phyloP scores from a whole-genome alignment of 305 asterid species.

The Fraxinus platypoda region DNA sequence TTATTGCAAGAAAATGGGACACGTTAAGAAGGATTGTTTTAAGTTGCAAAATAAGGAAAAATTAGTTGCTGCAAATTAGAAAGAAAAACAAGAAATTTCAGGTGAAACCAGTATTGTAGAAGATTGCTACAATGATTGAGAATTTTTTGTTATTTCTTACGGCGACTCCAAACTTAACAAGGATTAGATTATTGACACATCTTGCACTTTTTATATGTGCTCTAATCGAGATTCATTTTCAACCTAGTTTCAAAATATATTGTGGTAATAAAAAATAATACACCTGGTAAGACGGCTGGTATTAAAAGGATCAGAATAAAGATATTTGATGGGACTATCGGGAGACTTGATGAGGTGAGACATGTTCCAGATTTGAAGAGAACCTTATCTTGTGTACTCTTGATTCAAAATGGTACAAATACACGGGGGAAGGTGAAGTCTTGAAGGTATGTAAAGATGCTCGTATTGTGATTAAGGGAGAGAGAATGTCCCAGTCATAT shows the following conservation, averaged over 20 bases:
- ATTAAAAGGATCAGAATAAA: not conserved
- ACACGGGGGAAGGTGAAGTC: not conserved
- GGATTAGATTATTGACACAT: not conserved
- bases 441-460: not conserved
- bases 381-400: not conserved
- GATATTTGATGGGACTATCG: not conserved
- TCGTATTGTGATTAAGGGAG: not conserved
- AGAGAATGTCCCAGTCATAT: not conserved
- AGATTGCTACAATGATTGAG: not conserved
- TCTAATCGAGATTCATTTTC: not conserved
- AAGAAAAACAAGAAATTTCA: not conserved
- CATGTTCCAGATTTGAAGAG: not conserved
- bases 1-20: not conserved
- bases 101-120: not conserved
- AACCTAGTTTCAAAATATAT: not conserved
- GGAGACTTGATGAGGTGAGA: not conserved
- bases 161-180: not conserved
- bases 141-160: no score
- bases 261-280: not conserved
- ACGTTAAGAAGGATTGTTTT: not conserved
- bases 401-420: not conserved
- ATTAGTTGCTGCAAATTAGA: not conserved
- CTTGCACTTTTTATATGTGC: not conserved
- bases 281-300: not conserved
- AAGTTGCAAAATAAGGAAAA: not conserved